Percentiles rank a stretch among this genome's conserved stretches.
These are phyloP conservation scores for Fusarium fracticaudum DNA, from an alignment of 2,329 filamentous ascomycete genomes.

Conservation along the genomic window DNA sequence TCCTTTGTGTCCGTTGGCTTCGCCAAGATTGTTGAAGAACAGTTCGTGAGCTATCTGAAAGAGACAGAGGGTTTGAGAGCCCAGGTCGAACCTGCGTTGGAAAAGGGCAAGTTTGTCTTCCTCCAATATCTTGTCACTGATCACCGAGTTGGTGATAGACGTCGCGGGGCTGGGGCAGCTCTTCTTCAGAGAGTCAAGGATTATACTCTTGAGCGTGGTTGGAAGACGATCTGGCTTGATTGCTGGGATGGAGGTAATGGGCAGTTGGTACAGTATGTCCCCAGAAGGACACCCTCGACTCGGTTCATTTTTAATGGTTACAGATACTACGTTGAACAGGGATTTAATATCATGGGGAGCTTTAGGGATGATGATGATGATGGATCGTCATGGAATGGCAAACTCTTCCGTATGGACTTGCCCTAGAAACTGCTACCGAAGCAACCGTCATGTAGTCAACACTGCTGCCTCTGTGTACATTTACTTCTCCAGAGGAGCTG, in stretches of 20 bases:
- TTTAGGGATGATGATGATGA: constrained; percentile 10
- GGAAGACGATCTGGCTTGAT: constrained; percentile 40
- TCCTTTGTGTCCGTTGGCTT: constrained; percentile 25
- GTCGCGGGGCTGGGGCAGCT: constrained; percentile 25
- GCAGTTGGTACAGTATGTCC: constrained; percentile 34
- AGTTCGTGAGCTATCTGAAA: constrained; percentile 22
- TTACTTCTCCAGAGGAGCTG: constrained; percentile 26
- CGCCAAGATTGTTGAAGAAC: constrained; percentile 7
- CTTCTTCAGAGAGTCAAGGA: constrained; percentile 29
- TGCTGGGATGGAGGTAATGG: constrained; percentile 41
- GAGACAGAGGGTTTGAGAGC: constrained; percentile 13
- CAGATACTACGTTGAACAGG: constrained; percentile 35
- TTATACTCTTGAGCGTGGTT: constrained; percentile 22
- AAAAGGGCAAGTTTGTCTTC: constrained; percentile 28
- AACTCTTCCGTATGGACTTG: constrained; percentile 29
- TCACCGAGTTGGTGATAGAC: constrained; percentile 15
- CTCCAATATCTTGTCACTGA: constrained; percentile 28
- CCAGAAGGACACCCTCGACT: background rate
- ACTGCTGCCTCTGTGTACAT: no score
- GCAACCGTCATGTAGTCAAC: background rate
- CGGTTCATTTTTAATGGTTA: constrained; percentile 9
- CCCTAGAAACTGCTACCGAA: constrained; percentile 3
- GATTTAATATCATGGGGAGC: constrained; percentile 21
- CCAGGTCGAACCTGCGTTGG: constrained; percentile 10
- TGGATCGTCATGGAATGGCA: constrained; percentile 21